Percentiles rank a stretch among this genome's conserved stretches.
Conservation (phyloP, 352 stramenopile species). For the Phytophthora hibernalis region DNA sequence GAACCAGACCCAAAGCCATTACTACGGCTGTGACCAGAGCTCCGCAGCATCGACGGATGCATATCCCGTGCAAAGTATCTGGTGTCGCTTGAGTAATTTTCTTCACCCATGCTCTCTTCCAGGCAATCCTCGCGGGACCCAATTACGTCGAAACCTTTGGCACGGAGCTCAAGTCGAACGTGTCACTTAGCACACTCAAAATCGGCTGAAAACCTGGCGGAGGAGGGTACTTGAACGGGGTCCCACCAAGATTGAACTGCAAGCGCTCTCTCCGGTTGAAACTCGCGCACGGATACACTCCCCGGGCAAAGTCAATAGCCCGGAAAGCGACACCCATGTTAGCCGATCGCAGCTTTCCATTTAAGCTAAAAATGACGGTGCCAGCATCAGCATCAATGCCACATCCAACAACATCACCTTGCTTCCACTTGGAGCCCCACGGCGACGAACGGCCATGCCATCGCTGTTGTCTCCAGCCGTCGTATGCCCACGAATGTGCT, state of each 20-base stretch:
- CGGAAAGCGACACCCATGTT: slow-evolving; percentile 91
- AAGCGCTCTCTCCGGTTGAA: slow-evolving; percentile 89
- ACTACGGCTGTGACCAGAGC: slow-evolving; percentile 53
- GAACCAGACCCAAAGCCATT: slow-evolving; percentile 47
- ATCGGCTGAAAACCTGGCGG: slow-evolving; percentile 85
- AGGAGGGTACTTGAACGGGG: slow-evolving; percentile 77
- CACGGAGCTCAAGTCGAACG: slow-evolving; percentile 48
- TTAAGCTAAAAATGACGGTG: slow-evolving; percentile 92
- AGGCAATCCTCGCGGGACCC: slow-evolving; percentile 84
- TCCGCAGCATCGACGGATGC: slow-evolving; percentile 77
- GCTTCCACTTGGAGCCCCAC: slow-evolving; percentile 92
- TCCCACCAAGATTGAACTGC: slow-evolving; percentile 88
- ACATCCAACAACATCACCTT: slow-evolving; percentile 93
- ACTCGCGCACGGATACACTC: slow-evolving; percentile 87
- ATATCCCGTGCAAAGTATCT: slow-evolving; percentile 83
- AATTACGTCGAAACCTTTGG: slow-evolving; percentile 79
- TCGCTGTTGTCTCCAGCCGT: slow-evolving; percentile 92
- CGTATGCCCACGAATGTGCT: slow-evolving; percentile 93
- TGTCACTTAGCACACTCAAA: slow-evolving; percentile 67
- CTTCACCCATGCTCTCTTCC: slow-evolving; percentile 85
- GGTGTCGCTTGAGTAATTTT: slow-evolving; percentile 81
- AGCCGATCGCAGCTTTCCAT: slow-evolving; percentile 88
- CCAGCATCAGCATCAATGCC: slow-evolving; percentile 88
- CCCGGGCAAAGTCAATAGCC: slow-evolving; percentile 80
- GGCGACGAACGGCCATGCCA: slow-evolving; percentile 90